phyloP scores from a whole-genome alignment of 176 grass and related monocot species.

The Aegilops longissima region DNA sequence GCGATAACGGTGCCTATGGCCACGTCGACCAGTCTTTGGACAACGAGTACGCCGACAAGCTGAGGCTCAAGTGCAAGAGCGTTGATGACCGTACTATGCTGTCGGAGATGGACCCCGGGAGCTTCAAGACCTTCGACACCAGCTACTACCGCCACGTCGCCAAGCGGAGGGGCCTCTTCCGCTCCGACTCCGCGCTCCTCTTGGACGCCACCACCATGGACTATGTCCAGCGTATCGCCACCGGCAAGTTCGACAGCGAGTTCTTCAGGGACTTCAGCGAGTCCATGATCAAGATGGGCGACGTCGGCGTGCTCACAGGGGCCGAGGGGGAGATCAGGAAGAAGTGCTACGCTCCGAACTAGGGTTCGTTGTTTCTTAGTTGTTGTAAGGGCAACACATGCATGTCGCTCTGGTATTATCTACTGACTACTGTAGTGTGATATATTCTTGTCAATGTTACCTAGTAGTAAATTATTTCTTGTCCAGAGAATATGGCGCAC shows the following conservation, averaged over 20 bases:
- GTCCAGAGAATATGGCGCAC: too few relatives aligned
- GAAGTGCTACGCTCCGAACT: conserved; percentile 6
- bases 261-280: background rate
- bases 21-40: background rate
- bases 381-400: background rate
- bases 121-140: conserved; percentile 4
- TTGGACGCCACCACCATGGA: background rate
- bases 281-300: conserved; percentile 39
- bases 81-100: background rate
- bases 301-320: conserved; percentile 19
- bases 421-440: background rate
- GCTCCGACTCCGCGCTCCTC: background rate
- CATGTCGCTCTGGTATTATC: background rate
- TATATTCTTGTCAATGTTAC: background rate
- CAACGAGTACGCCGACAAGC: background rate
- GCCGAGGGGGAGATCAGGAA: conserved; percentile 27
- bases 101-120: background rate
- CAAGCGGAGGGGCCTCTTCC: conserved; percentile 5
- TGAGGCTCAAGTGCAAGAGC: background rate
- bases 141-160: background rate
- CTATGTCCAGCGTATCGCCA: background rate
- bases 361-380: background rate
- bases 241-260: background rate
- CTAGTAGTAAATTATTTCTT: background rate
- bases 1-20: background rate